These are phyloP conservation scores for Russula olivacea DNA, from an alignment of 768 basidiomycete species.

Conservation along the genomic window DNA sequence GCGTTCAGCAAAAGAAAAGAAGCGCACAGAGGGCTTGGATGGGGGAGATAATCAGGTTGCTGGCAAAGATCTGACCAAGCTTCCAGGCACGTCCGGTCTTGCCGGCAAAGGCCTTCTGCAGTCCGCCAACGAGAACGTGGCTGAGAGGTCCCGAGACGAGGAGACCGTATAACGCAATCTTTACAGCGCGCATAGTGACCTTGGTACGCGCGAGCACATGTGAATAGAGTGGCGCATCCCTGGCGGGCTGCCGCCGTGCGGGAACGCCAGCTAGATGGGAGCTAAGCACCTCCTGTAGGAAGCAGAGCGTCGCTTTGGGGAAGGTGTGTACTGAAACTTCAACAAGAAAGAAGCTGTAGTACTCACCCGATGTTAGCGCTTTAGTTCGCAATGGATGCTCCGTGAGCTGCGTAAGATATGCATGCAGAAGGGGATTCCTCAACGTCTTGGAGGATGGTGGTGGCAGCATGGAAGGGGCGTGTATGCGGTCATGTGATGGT, in stretches of 20 bases:
- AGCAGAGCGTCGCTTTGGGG: constrained; percentile 34
- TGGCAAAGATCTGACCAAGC: constrained; percentile 68
- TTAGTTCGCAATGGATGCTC: constrained; percentile 75
- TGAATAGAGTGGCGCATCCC: constrained; percentile 48
- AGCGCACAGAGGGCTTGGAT: constrained; percentile 61
- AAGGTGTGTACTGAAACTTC: background rate
- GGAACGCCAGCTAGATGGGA: constrained; percentile 63
- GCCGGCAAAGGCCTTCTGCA: constrained; percentile 76
- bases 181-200: constrained; percentile 64
- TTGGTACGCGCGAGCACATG: constrained; percentile 52
- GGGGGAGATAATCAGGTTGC: constrained; percentile 70
- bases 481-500: background rate
- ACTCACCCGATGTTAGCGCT: constrained; percentile 62
- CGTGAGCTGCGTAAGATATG: constrained; percentile 64
- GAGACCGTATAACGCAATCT: constrained; percentile 82
- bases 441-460: constrained; percentile 21
- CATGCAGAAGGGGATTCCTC: constrained; percentile 50
- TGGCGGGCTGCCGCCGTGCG: constrained; percentile 40
- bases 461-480: constrained; percentile 21
- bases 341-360: background rate
- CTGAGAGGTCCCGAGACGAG: constrained; percentile 77
- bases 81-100: constrained; percentile 57
- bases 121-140: constrained; percentile 62
- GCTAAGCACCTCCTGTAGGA: constrained; percentile 76
- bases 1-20: background rate